Evolutionary conservation across 129 eudicot genomes (phyloP), one percentile per base, ranked within the genome.

Genomic region (Pulicaria dysenterica): DNA sequence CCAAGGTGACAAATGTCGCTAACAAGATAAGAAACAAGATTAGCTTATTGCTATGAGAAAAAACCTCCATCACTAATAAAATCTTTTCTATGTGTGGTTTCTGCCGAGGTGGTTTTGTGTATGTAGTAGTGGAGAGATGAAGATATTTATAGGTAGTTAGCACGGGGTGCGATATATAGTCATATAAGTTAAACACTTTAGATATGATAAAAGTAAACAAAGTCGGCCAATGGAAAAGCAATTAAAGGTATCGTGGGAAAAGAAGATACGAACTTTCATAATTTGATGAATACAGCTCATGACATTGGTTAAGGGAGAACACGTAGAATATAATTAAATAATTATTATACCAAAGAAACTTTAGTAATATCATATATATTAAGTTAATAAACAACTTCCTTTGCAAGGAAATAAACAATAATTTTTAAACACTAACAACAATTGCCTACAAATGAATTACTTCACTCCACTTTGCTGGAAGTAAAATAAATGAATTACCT

Each of bases 91-190:
- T n/a, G n/a, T 72, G 14, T 58, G 17, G 56, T 19, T 11, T 41
- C 40, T 39, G 49, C 7, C 3, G 36, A 50, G 41, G 55, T 55
- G 56, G 4, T 31, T 8, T 19, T 1, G 38, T 14, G 49, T 39
- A n/a, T 36, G 38, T 11, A 69, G n/a, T n/a, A n/a, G n/a, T n/a
- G n/a, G n/a, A n/a, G n/a, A 2, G 76, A 41, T 12, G 62, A 62
- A 61, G 53, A 64, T 73, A 40, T 62, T 62, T 73, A 73, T 73
- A 73, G 70, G n/a, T n/a, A n/a, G n/a, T n/a, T n/a, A n/a, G 46
- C 16, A 19, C 2, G 19, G 5, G 17, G 75, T 17, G 54, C 64
- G 31, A 54, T 13, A 16, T 0, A 8, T 0, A 19, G 53, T 17
- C 7, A 40, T 7, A 56, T 13, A 65, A 65, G 45, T 64, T 38